These are phyloP conservation scores for Chlorella vulgaris DNA, from an alignment of 139 green algal species.

Conservation along the genomic window DNA sequence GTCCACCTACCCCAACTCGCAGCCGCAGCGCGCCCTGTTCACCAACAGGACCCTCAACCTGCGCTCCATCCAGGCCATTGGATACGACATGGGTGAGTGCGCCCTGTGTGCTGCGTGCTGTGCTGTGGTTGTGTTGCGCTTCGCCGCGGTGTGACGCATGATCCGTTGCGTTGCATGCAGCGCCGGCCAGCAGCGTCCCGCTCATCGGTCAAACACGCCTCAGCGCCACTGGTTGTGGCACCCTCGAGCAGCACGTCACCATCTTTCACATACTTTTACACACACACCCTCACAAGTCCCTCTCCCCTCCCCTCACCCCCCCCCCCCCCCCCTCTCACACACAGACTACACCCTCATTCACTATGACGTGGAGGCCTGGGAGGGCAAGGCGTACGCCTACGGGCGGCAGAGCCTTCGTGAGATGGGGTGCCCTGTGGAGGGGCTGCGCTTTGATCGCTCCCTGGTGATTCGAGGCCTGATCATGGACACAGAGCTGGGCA, in stretches of 20 bases:
- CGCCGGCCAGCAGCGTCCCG: too few relatives aligned
- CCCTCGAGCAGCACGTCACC: too few relatives aligned
- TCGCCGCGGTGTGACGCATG: background rate
- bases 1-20: constrained; percentile 64
- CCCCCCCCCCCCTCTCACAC: background rate
- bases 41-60: constrained; percentile 95
- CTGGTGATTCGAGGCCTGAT: constrained; percentile 85
- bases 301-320: background rate
- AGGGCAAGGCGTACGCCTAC: constrained; percentile 59
- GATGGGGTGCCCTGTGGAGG: constrained; percentile 80
- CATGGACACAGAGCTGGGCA: constrained; percentile 66
- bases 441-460: constrained; percentile 84
- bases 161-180: too few relatives aligned
- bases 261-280: too few relatives aligned
- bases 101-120: background rate
- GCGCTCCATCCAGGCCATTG: constrained; percentile 88
- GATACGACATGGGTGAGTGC: constrained; percentile 59
- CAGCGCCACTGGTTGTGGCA: too few relatives aligned
- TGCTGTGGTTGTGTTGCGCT: background rate
- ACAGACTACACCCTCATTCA: constrained; percentile 92
- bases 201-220: too few relatives aligned
- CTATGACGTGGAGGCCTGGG: constrained; percentile 95
- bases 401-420: constrained; percentile 43
- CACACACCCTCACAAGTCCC: background rate
- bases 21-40: constrained; percentile 87